Base-by-base conservation (phyloP, 2,329 filamentous ascomycete genomes). In the Clonostachys rhizophaga region DNA sequence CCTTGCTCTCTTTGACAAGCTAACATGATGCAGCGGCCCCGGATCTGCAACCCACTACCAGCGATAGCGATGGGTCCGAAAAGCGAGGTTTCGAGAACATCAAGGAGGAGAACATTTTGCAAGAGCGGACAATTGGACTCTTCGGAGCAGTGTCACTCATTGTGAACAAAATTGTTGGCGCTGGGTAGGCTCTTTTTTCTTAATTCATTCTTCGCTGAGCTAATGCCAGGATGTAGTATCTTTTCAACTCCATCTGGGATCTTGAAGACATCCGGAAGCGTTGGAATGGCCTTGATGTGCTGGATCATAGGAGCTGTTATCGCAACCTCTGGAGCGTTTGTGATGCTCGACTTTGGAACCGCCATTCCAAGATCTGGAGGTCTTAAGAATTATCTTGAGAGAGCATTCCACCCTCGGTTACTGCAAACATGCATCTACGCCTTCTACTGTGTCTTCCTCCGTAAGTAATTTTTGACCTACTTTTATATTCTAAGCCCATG, bases 351-450 rank as follows among this genome's bases (percentile, higher is more conserved):
- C 24, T 57, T 56, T 43, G 56, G 56, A 2, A 49, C 52, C 4
- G 54, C 24, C 24, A 30, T 30, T 30, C 24, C 24, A 2, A 8
- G 24, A 9, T 30, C 24, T 30, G 24, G 24, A 52, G 3, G 55
- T 57, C 5, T 58, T 46, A 58, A 58, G 50, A 57, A 57, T 36
- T 57, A 58, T 36, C 54, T 58, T 3, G 55, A 58, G 35, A 49
- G 55, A 1, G 52, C 54, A 2, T 58, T 52, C 42, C 49, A 42
- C 17, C 55, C 55, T 4, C 43, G 48, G 3, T 6, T 57, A 16
- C 48, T 57, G 52, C 51, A 55, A 40, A 55, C 53, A 1, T 57
- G 55, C 35, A 55, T 57, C 4, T 56, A 57, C 30, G 46, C 55
- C 24, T 57, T 57, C 17, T 56, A 50, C 45, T 56, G 54, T 35